phyloP scores from a whole-genome alignment of 1,139 yeast species.

The Sugiyamaella japonica region DNA sequence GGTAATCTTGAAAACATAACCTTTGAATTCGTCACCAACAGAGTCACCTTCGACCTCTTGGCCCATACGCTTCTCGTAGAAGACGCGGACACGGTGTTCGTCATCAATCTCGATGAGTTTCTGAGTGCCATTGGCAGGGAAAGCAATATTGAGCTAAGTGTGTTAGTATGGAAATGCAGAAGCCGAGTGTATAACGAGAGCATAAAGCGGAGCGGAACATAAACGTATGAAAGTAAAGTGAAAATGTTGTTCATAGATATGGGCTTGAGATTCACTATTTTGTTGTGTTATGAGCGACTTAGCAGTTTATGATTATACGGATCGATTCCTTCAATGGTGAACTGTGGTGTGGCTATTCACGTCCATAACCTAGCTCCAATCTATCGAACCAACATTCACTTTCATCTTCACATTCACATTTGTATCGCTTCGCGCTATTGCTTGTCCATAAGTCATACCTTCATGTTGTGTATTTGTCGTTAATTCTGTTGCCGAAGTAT shows the following conservation, averaged over 20 bases:
- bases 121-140: conserved; percentile 99
- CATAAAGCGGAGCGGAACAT: no score
- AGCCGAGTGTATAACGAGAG: no score
- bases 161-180: no score
- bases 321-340: no score
- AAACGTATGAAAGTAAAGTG: no score
- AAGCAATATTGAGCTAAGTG: conserved; percentile 90
- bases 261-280: not conserved
- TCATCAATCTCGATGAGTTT: conserved; percentile 97
- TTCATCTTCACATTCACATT: not conserved
- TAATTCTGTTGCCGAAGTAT: conserved; percentile 13
- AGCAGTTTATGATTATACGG: no score
- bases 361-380: no score
- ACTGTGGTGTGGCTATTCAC: no score
- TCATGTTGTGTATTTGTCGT: conserved; percentile 23
- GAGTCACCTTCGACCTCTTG: conserved; percentile 99
- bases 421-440: not conserved
- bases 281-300: no score
- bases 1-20: conserved; percentile 96
- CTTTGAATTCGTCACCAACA: conserved; percentile 98
- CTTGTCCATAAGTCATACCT: conserved; percentile 20
- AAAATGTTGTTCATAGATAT: no score
- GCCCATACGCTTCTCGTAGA: conserved; percentile 99
- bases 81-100: conserved; percentile 97
- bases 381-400: not conserved